Evolutionary conservation across 2,329 filamentous ascomycete species (phyloP), one percentile per base, ranked within the genome.

Genomic region (Aschersonia sp.): DNA sequence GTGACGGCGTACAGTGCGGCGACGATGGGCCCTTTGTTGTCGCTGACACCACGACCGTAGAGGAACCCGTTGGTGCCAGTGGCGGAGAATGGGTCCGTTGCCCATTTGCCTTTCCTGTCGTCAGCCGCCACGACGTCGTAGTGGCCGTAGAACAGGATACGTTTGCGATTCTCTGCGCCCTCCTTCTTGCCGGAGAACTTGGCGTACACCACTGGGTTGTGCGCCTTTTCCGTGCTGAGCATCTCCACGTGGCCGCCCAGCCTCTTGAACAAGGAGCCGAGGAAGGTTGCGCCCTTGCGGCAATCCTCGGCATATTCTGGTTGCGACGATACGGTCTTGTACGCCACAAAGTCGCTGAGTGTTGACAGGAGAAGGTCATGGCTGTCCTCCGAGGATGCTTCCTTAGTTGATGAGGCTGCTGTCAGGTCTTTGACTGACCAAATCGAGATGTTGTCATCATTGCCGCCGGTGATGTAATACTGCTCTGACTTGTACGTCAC

Each of bases 121-220:
- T 95, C 88, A 0, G 92, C 92, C 1, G 89, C 78, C 3, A 98
- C 92, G 2, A 98, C 89, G 60, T 98, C 92, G 69, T 98, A 98
- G 62, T 98, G 92, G 0, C 94, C 92, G 59, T 98, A 98, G 62
- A 98, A 98, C 0, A 98, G 69, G 6, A 97, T 86, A 31, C 87
- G 89, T 66, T 92, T 95, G 20, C 86, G 77, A 30, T 78, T 71
- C 30, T 77, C 73, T 0, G 77, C 69, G 1, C 80, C 77, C 9
- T 79, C 74, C 51, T 75, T 79, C 63, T 82, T 92, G 4, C 84
- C 89, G 43, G 78, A 78, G 61, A 98, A 98, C 51, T 83, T 85
- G 41, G 92, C 92, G 55, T 85, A 84, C 0, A 98, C 89, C n/a
- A 98, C 83, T 0, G 92, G 92, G 59, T 97, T 97, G 56, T 86